Conservation (phyloP, 495 filamentous ascomycete genomes). For the Talaromyces ruber region DNA sequence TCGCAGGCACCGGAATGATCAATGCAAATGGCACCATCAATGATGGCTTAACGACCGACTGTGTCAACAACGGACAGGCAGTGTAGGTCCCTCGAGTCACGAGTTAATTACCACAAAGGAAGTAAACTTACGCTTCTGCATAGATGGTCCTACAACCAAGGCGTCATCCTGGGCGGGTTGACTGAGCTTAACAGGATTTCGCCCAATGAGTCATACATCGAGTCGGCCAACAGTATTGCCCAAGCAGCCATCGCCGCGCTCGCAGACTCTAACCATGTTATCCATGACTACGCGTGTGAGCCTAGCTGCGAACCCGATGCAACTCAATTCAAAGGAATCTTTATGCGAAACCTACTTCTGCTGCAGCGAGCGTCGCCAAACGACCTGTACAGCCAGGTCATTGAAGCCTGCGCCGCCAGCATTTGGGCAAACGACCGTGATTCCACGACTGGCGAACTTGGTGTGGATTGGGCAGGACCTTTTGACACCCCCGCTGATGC, state of each 20-base stretch:
- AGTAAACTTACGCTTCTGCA: background rate
- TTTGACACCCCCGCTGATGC: conserved; percentile 35
- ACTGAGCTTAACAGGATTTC: conserved; percentile 55
- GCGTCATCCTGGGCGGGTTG: conserved; percentile 64
- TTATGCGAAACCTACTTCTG: conserved; percentile 59
- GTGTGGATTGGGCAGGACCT: conserved; percentile 51
- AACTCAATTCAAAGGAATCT: conserved; percentile 72
- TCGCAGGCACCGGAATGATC: conserved; percentile 55
- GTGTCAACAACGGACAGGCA: conserved; percentile 55
- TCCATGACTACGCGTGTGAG: conserved; percentile 56
- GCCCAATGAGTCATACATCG: conserved; percentile 42
- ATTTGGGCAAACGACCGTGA: conserved; percentile 59
- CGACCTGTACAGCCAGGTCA: conserved; percentile 41
- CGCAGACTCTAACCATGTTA: conserved; percentile 41
- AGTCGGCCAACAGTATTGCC: conserved; percentile 54
- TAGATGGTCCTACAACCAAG: conserved; percentile 73
- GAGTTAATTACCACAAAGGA: background rate
- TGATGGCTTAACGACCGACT: conserved; percentile 55
- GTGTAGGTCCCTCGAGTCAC: conserved; percentile 18
- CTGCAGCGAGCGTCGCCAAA: conserved; percentile 46
- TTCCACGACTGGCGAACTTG: conserved; percentile 36
- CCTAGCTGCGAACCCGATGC: conserved; percentile 52
- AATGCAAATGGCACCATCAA: conserved; percentile 59
- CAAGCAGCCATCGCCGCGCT: conserved; percentile 50
- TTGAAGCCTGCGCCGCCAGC: conserved; percentile 53